Evolutionary conservation across 2,329 filamentous ascomycete species (phyloP).

Genomic region (Aspergillus terreus): DNA sequence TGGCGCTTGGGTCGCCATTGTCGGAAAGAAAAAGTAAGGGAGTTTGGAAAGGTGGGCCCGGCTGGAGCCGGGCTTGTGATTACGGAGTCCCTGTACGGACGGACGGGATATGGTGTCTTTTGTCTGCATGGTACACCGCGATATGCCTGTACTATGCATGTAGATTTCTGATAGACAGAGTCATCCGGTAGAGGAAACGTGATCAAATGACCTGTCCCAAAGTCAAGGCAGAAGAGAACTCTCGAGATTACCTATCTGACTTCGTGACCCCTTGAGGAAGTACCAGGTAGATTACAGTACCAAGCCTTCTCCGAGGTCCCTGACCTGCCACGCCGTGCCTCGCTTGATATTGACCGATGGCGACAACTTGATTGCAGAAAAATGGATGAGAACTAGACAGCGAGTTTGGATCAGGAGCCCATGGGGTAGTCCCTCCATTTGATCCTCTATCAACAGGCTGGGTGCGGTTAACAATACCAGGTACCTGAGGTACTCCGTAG

Average conservation of each 20-base stretch:
- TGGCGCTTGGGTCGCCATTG: constrained; percentile 2
- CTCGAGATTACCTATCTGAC: background rate
- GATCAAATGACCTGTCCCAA: no score
- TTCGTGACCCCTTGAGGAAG: background rate
- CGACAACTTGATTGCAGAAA: no score
- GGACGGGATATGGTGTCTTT: constrained; percentile 3
- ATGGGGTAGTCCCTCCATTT: background rate
- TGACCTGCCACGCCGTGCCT: no score
- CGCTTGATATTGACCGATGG: no score
- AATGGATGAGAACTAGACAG: no score
- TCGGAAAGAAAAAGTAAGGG: constrained; percentile 5
- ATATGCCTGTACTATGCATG: background rate
- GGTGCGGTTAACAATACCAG: background rate
- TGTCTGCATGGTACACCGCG: background rate
- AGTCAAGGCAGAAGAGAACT: no score
- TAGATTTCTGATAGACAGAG: no score
- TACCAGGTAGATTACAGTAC: background rate
- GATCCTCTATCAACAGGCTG: background rate
- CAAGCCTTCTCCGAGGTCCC: background rate
- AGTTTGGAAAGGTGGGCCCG: constrained; percentile 3
- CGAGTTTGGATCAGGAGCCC: no score
- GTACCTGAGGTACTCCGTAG: background rate
- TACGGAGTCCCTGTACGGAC: background rate
- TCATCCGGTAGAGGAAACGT: no score
- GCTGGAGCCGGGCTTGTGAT: constrained; percentile 4